Base-by-base conservation (phyloP, 2,329 filamentous ascomycete species). In the Nemania abortiva region DNA sequence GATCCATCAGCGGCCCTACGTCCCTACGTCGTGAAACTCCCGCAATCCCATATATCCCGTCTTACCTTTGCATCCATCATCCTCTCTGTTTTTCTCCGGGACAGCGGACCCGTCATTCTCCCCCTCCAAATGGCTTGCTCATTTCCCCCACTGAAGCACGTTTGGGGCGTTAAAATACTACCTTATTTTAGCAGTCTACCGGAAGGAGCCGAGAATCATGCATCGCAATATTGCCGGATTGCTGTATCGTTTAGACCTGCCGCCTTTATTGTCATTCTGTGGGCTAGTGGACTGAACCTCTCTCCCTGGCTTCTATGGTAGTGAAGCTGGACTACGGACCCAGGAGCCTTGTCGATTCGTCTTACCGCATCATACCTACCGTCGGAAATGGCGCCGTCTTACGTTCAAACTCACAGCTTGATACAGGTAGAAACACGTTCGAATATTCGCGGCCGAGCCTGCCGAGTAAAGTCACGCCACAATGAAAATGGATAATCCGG, bases 311-410 rank as follows among this genome's bases (percentile, higher is more conserved):
- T 42, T 31, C 9, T 18, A 42, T 54, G 39, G 34, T 24, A 50
- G 39, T 37, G 47, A 60, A 60, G 60, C 65, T 65, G 55, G 52
- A 56, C 50, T 60, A 24, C 27, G 15, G 42, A 37, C 20, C 4
- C 3, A 50, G 27, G 11, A 13, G 20, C 39, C 54, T 50, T 59
- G 13, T 55, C 42, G 37, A 39, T n/a, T 64, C 47, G 54, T 63
- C 65, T 62, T 42, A 66, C 42, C 24, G 58, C 34, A 9, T 56
- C 52, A 52, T 52, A 7, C 24, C 29, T 56, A 15, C 50, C 18
- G 31, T 39, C 24, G 52, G 31, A 39, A 58, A 39, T 59, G 49
- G 53, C 47, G 22, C 24, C 10, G 47, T 54, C 22, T 18, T 47
- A 18, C 49, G 9, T 24, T 37, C 45, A 47, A 22, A 18, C 39